Evolutionary conservation across 2,329 filamentous ascomycete genomes (phyloP).

Genomic region (Penicillium occitanis): DNA sequence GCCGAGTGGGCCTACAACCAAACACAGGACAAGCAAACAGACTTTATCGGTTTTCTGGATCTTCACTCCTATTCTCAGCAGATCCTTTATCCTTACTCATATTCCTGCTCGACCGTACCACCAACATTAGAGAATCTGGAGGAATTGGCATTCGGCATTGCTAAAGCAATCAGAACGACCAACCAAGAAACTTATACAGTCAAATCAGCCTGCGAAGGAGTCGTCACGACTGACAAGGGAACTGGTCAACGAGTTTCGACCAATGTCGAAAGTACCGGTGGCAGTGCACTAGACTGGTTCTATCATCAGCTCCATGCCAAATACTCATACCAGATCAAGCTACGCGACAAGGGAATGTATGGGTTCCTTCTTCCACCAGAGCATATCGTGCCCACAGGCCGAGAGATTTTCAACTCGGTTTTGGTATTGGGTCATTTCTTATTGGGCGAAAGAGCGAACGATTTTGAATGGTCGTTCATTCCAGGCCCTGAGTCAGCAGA

Average conservation of each 20-base stretch:
- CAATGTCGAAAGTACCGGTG: conserved; percentile 72
- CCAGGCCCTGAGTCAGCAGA: conserved; percentile 3
- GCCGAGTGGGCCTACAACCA: conserved; percentile 82
- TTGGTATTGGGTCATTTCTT: conserved; percentile 77
- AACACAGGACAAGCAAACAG: conserved; percentile 66
- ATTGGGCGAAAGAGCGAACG: conserved; percentile 10
- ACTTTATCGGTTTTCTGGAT: conserved; percentile 83
- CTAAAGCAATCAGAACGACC: conserved; percentile 82
- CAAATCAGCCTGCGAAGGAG: conserved; percentile 81
- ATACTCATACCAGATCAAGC: conserved; percentile 89
- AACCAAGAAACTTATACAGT: conserved; percentile 75
- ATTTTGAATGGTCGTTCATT: conserved; percentile 19
- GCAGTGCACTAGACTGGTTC: conserved; percentile 91
- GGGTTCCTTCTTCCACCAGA: conserved; percentile 86
- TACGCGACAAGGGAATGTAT: conserved; percentile 90
- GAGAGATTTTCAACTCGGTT: conserved; percentile 80
- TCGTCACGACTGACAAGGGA: conserved; percentile 49
- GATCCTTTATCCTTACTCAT: conserved; percentile 88
- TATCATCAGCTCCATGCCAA: conserved; percentile 80
- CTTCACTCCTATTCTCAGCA: conserved; percentile 95
- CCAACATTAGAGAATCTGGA: conserved; percentile 89
- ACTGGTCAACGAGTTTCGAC: conserved; percentile 40
- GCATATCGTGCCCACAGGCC: conserved; percentile 83
- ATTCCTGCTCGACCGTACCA: conserved; percentile 73
- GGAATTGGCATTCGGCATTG: conserved; percentile 82